Conservation (phyloP, 768 basidiomycete genomes). For the Boletus rubroflammeus region DNA sequence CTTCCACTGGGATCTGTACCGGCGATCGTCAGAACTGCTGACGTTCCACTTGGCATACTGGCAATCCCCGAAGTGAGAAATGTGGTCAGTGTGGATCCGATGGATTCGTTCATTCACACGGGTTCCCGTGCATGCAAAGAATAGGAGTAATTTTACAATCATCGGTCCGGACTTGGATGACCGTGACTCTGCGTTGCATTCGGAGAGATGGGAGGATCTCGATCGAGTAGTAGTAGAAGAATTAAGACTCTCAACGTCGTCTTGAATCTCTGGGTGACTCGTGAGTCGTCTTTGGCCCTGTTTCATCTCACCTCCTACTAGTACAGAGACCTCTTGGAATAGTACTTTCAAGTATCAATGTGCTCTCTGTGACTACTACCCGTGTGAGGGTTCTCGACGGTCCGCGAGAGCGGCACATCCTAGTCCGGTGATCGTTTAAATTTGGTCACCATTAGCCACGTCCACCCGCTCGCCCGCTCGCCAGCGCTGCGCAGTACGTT, state of each 20-base stretch:
- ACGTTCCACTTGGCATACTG: background rate
- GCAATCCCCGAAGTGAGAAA: background rate
- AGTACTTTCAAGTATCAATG: background rate
- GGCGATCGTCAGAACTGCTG: background rate
- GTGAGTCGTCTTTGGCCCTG: background rate
- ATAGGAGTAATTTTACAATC: background rate
- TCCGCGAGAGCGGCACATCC: background rate
- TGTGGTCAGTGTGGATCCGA: background rate
- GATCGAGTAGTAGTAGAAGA: no score
- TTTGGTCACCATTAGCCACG: background rate
- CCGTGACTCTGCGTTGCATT: background rate
- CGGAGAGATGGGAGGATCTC: background rate
- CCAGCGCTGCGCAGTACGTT: background rate
- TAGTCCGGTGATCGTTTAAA: background rate
- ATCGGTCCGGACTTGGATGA: background rate
- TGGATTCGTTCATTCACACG: background rate
- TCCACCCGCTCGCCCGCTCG: background rate
- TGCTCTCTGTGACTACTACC: background rate
- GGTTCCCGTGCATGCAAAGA: no score
- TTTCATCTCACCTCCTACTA: background rate
- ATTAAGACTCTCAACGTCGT: no score
- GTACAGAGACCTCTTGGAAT: background rate
- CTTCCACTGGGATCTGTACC: constrained; percentile 1
- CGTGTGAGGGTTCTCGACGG: background rate
- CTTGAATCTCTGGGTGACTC: background rate